These are phyloP conservation scores for Solanum aculeatissimum DNA, from an alignment of 305 asterid species.

Conservation along the genomic window DNA sequence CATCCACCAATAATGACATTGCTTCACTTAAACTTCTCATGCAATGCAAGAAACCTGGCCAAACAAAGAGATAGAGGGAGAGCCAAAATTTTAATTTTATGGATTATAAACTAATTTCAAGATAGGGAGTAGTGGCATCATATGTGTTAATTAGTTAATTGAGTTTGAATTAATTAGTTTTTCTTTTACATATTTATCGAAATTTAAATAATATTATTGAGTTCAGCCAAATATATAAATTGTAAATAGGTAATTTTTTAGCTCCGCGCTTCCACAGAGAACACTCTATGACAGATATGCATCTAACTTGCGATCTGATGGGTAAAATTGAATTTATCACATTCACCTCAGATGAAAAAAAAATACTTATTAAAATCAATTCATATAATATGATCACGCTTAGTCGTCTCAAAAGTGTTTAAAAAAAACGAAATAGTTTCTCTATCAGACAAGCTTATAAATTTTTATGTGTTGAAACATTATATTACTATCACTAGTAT, in stretches of 20 bases:
- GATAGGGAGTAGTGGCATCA: neutral
- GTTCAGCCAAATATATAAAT: neutral
- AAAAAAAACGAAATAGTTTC: neutral
- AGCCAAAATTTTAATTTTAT: neutral
- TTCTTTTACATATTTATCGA: neutral
- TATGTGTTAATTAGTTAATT: neutral
- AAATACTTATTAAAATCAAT: too few relatives aligned
- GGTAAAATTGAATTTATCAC: neutral
- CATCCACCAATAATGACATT: conserved; percentile 1
- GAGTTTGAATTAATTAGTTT: neutral
- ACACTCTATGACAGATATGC: neutral
- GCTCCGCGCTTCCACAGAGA: neutral
- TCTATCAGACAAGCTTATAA: neutral
- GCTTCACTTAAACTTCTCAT: conserved; percentile 15
- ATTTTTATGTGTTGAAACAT: neutral
- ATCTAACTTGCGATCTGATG: neutral
- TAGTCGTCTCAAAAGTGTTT: neutral
- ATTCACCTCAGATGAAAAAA: neutral
- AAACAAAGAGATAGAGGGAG: neutral
- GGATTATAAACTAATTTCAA: neutral
- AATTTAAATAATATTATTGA: neutral
- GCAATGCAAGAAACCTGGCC: neutral
- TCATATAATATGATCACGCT: neutral
- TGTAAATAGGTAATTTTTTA: neutral
- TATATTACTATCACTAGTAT: neutral